Conservation (phyloP, 768 basidiomycete genomes). For the Lactifluus hygrophoroides region DNA sequence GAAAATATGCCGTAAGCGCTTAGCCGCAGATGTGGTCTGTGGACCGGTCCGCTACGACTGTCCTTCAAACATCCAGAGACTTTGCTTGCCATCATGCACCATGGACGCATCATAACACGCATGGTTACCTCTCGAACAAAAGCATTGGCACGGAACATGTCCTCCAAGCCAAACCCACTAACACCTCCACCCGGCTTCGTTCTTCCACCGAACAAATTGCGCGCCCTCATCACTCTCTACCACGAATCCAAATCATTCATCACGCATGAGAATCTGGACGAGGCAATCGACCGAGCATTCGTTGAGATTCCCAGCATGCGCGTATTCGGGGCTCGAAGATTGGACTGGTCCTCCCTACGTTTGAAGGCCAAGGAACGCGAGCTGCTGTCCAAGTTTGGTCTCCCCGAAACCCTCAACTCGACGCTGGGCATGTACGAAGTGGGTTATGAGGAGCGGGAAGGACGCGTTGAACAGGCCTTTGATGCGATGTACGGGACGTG, state of each 20-base stretch:
- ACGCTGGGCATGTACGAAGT: background rate
- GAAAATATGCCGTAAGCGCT: background rate
- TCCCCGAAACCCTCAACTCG: slow-evolving; percentile 12
- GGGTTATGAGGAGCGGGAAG: background rate
- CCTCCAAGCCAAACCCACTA: slow-evolving; percentile 14
- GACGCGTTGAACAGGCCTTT: slow-evolving; percentile 9
- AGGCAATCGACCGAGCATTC: slow-evolving; percentile 60
- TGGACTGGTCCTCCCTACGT: slow-evolving; percentile 18
- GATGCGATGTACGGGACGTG: slow-evolving; percentile 20
- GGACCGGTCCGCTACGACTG: background rate
- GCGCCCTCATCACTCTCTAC: slow-evolving; percentile 69
- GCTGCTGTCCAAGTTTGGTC: slow-evolving; percentile 8
- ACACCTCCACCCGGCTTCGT: slow-evolving; percentile 19
- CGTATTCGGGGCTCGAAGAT: slow-evolving; percentile 4
- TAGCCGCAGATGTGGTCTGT: background rate
- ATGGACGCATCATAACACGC: slow-evolving; percentile 5
- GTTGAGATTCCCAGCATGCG: background rate
- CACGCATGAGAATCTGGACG: slow-evolving; percentile 57
- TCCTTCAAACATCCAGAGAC: background rate
- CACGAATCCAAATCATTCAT: slow-evolving; percentile 68
- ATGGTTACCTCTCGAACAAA: background rate
- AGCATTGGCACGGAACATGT: slow-evolving; percentile 14
- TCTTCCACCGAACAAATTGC: slow-evolving; percentile 51
- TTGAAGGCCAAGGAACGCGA: slow-evolving; percentile 18
- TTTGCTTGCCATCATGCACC: slow-evolving; percentile 6